phyloP scores from a whole-genome alignment of 225 moss, liverwort and hornwort species.

The Asterella californica region DNA sequence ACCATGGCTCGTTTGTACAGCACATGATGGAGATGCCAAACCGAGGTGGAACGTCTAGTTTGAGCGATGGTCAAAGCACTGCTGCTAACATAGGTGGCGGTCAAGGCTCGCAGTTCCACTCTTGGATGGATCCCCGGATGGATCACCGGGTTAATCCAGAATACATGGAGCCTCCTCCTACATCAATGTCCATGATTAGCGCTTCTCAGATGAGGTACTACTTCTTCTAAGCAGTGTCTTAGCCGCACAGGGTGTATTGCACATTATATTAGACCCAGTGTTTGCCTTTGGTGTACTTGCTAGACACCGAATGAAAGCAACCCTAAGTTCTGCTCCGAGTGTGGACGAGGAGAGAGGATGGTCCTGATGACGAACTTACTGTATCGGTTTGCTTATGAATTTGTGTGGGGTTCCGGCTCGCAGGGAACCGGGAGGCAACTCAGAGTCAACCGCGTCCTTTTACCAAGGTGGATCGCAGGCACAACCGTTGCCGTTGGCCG shows the following conservation, averaged over 20 bases:
- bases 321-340: too few species aligned
- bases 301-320: too few species aligned
- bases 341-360: too few species aligned
- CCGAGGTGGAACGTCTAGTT: neutral
- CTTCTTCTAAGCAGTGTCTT: neutral
- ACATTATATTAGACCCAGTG: too few species aligned
- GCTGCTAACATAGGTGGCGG: conserved; percentile 14
- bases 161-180: conserved; percentile 18
- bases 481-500: conserved; percentile 3
- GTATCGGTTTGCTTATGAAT: neutral
- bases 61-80: conserved; percentile 15
- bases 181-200: conserved; percentile 16
- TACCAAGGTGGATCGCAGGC: conserved; percentile 4
- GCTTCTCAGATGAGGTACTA: conserved; percentile 19
- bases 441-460: conserved; percentile 9
- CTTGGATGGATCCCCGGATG: conserved; percentile 27
- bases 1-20: conserved; percentile 8
- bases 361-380: too few species aligned
- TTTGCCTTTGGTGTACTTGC: too few species aligned
- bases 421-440: conserved; percentile 20
- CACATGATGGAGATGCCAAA: conserved; percentile 11
- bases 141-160: conserved; percentile 17
- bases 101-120: conserved; percentile 12
- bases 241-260: too few species aligned
- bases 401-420: neutral